phyloP scores from a whole-genome alignment of 2,329 filamentous ascomycete species.

The Talaromyces sp. region DNA sequence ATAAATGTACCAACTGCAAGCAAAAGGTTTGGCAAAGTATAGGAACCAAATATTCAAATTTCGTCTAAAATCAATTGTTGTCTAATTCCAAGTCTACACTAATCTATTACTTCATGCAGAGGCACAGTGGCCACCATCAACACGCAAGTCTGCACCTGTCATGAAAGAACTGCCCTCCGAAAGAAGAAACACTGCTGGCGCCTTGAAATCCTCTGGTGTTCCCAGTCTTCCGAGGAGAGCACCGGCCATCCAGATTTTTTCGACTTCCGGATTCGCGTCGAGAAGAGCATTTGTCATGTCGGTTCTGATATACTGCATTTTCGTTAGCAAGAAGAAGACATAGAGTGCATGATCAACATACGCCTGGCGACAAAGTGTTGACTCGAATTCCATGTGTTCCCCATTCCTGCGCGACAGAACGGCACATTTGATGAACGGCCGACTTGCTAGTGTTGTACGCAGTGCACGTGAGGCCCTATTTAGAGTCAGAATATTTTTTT shows the following conservation, averaged over 20 bases:
- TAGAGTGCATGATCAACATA: conserved; percentile 19
- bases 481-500: conserved; percentile 12
- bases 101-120: conserved; percentile 21
- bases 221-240: conserved; percentile 47
- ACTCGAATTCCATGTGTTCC: conserved; percentile 54
- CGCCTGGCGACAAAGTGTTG: conserved; percentile 73
- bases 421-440: conserved; percentile 40
- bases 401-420: conserved; percentile 47
- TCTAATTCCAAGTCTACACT: neutral
- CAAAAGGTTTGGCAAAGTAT: neutral
- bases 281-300: conserved; percentile 46
- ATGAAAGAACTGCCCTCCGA: conserved; percentile 35
- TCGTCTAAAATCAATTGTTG: neutral
- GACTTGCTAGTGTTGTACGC: conserved; percentile 47
- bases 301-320: conserved; percentile 42
- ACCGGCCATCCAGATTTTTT: conserved; percentile 50
- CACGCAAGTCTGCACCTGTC: conserved; percentile 32
- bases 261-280: conserved; percentile 44
- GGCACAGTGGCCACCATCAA: conserved; percentile 37
- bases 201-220: conserved; percentile 39
- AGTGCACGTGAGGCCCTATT: conserved; percentile 43
- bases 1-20: neutral
- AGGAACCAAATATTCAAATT: neutral
- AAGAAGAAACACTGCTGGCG: conserved; percentile 31
- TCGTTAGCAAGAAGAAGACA: neutral